phyloP scores from a whole-genome alignment of 305 asterid species.

The Fraxinus latifolia region DNA sequence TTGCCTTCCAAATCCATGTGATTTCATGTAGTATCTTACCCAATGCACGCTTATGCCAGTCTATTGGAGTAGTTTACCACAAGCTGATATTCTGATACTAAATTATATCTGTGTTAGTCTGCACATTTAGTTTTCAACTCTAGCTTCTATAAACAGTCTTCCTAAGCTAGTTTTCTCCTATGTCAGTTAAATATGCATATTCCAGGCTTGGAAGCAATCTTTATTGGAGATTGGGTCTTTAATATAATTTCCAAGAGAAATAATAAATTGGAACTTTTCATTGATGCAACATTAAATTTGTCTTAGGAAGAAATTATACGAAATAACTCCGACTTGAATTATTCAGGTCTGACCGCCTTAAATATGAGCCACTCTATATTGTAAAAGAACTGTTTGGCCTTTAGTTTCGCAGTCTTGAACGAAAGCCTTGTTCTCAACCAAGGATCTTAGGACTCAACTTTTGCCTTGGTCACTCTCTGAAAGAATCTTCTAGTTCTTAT shows the following conservation, averaged over 20 bases:
- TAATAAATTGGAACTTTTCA: neutral
- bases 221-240: neutral
- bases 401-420: neutral
- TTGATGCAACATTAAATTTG: neutral
- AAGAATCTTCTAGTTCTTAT: neutral
- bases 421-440: neutral
- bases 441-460: neutral
- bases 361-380: neutral
- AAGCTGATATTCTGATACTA: neutral
- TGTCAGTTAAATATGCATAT: neutral
- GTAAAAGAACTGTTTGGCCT: neutral
- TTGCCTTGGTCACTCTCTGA: neutral
- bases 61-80: neutral
- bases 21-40: neutral
- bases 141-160: neutral
- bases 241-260: neutral
- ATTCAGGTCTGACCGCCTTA: neutral
- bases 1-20: neutral
- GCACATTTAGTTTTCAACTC: neutral
- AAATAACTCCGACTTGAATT: neutral
- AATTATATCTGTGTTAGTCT: neutral
- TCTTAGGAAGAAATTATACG: neutral
- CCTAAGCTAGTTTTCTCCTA: neutral
- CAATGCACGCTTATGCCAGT: neutral
- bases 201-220: neutral